Evolutionary conservation across 2,329 filamentous ascomycete genomes (phyloP), one percentile per base, ranked within the genome.

Genomic region (Botrytis cinerea): DNA sequence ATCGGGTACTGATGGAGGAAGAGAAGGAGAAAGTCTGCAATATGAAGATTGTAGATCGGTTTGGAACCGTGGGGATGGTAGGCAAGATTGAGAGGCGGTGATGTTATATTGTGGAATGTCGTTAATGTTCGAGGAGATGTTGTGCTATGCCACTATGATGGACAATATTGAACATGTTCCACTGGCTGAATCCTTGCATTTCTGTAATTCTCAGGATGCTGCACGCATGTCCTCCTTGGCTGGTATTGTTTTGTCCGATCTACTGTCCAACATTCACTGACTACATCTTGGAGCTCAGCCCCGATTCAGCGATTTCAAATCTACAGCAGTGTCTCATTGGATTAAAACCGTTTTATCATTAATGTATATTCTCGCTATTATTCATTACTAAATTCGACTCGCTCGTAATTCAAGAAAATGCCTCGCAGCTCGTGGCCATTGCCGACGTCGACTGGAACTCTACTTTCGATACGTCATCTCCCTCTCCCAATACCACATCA

Each of bases 1-100:
- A 87, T 79, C 79, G 81, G 63, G 81, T 86, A 75, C 77, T 84
- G 28, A 78, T 86, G 74, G 80, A 83, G 67, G 79, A 82, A 72
- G 82, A 80, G 32, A 79, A 75, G 10, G 78, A 77, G 18, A 78
- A 79, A 40, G 57, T 75, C 7, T 75, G 75, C 12, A 74, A 77
- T 12, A 74, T 78, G 38, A 79, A 73, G 69, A 77, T 80, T 71
- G 76, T 79, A 35, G 78, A 80, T 75, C 74, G 73, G 22, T 79
- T 75, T 75, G 79, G 79, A 16, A 79, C 78, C 25, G 75, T 77
- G 18, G 80, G 78, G 46, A 81, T 82, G 81, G 78, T 76, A 72
- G 81, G 78, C 51, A 78, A 71, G 10, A 78, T 82, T 38, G 78
- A 78, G 71, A 73, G 74, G 18, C 48, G 35, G 48, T 69, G 48